Base-by-base conservation (phyloP, 2,329 filamentous ascomycete genomes). In the Cordyceps cateniannulata region DNA sequence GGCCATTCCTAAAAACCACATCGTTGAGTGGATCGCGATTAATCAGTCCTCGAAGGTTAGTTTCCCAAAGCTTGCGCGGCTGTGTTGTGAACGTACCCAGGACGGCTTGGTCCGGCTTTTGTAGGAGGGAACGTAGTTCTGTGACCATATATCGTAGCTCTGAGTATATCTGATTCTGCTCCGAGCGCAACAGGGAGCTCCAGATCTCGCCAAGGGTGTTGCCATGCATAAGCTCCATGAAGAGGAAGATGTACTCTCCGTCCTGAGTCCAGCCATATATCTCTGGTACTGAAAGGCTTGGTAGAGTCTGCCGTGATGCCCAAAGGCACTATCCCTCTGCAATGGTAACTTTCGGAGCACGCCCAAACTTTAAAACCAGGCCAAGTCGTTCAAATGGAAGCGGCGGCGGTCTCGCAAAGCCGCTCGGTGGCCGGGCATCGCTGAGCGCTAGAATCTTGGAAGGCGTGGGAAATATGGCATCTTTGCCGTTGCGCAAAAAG, bases 21-120 rank as follows among this genome's bases (percentile, higher is more conserved):
- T 63, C 61, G 20, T 32, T 16, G n/a, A 60, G 32, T 3, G 38
- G 50, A 9, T 61, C 47, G 3, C 40, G 60, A 20, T 63, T 62
- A 12, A 66, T 63, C 35, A 60, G 59, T 16, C 63, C 65, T 66
- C 6, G 22, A 1, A 22, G 20, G 44, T 47, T 2, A 47, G 44
- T 47, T 16, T 2, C 44, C n/a, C n/a, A n/a, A 47, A 45, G 42
- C 1, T 4, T 7, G 42, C n/a, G 42, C 3, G 5, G 42, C 22
- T 10, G 38, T 16, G n/a, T 42, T 9, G 5, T 12, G 7, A 48
- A 24, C 29, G n/a, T 56, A 27, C 42, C 42, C 27, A 58, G 49
- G 54, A 50, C 59, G 52, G 9, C n/a, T 12, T 47, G 22, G 44
- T 10, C 44, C 22, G 44, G 1, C 16, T 47, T 22, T 47, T 47